These are phyloP conservation scores for Aegle marmelos DNA, from an alignment of 345 rosid species.

Conservation along the genomic window DNA sequence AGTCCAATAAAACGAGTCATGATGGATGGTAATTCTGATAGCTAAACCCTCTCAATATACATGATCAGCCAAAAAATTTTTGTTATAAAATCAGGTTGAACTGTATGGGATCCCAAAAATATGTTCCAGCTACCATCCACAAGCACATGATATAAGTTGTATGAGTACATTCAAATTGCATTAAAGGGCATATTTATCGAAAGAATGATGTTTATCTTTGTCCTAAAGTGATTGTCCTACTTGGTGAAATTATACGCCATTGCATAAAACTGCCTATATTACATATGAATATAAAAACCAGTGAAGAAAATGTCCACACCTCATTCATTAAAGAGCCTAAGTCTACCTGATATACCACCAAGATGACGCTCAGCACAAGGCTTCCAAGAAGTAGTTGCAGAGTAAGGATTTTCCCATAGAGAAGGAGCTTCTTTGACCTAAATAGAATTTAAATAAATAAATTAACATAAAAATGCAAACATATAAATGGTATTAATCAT, in stretches of 20 bases:
- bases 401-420: slow-evolving; percentile 92
- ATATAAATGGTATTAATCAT: not conserved
- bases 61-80: not conserved
- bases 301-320: not conserved
- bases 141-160: not conserved
- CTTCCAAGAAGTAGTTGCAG: slow-evolving; percentile 98
- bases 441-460: not conserved
- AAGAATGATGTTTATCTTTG: not conserved
- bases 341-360: slow-evolving; percentile 75
- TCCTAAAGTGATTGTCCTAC: not conserved
- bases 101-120: not conserved
- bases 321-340: not conserved
- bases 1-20: not conserved
- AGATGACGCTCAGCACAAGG: slow-evolving; percentile 94
- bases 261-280: not conserved
- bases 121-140: not conserved
- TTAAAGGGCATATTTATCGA: not conserved
- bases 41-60: not conserved
- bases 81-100: not conserved
- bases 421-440: slow-evolving; percentile 94
- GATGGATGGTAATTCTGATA: not conserved
- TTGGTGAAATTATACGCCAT: not conserved
- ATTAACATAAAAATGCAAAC: slow-evolving; percentile 8
- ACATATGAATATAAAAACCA: not conserved
- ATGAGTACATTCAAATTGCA: not conserved